Base-by-base conservation (phyloP, 225 moss, liverwort and hornwort species). In the Anthoceros angustus region DNA sequence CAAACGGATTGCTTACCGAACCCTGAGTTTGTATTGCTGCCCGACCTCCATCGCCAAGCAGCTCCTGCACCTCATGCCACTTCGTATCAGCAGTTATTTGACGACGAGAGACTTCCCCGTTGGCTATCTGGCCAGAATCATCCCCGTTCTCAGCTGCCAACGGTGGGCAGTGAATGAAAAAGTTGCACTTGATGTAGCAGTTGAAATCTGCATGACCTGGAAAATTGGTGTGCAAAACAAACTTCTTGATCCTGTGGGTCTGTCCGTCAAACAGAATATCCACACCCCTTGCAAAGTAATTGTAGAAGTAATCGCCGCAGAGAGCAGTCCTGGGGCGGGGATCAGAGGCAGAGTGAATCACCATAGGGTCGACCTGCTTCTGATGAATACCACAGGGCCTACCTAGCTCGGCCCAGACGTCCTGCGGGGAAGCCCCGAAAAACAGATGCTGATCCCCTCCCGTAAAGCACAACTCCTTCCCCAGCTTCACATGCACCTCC, bases 291-390 rank as follows among this genome's bases (percentile, higher is more conserved):
- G 90, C 82, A 65, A 86, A 95, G 61, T 90, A 95, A 66, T 95
- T 95, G 73, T 95, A 95, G 68, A 95, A 95, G 68, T 95, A 95
- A 75, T 95, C 95, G 67, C 88, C 95, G 71, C 90, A 95, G 64
- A 95, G 82, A 38, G 95, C 91, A 62, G 95, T 85, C 70, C 95
- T 80, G 48, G 95, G 95, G 64, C 83, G 81, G 68, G 95, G 86
- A 61, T 98, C 95, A 42, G 95, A 91, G 25, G 95, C 85, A 71
- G 95, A 98, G 74, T 98, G 95, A 64, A 98, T 98, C 70, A 98
- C 86, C 95, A 98, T 98, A n/a, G 95, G 91, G 65, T 98, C 95
- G 63, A 98, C 95, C 85, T 98, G 87, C 72, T 98, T 98, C 71
- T 85, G 86, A 76, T 98, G 85, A 69, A 92, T 92, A 61, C 88